Percentiles rank a stretch among this genome's conserved stretches.
Evolutionary conservation across 176 grass and related monocot species (phyloP).

Genomic region (Neostapfia colusana): DNA sequence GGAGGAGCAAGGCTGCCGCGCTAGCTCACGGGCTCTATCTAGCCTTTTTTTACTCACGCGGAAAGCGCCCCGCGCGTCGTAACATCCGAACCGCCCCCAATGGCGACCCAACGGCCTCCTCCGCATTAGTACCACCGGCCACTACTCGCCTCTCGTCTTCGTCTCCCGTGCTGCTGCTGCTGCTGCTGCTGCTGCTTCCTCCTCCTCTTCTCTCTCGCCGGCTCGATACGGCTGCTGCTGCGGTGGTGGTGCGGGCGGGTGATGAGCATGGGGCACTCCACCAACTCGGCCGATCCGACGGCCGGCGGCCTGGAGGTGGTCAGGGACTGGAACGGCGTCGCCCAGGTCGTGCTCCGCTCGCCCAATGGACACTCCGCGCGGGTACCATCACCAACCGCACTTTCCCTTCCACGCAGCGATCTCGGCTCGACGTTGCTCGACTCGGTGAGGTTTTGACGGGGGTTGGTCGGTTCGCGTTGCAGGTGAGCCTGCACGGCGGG

Average conservation of each 20-base stretch:
- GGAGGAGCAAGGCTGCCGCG: slow-evolving; percentile 23
- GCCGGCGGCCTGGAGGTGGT: slow-evolving; percentile 56
- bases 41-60: slow-evolving; percentile 48
- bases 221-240: no score
- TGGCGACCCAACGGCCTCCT: slow-evolving; percentile 30
- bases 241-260: neutral
- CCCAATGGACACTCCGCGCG: slow-evolving; percentile 66
- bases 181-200: neutral
- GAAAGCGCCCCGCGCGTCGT: slow-evolving; percentile 41
- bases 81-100: slow-evolving; percentile 47
- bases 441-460: slow-evolving; percentile 3
- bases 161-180: no score
- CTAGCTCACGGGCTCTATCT: slow-evolving; percentile 44
- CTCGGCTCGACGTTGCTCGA: slow-evolving; percentile 8
- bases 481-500: slow-evolving; percentile 94
- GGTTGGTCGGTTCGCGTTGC: neutral
- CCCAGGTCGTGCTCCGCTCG: slow-evolving; percentile 67
- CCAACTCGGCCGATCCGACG: slow-evolving; percentile 49
- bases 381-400: slow-evolving; percentile 29
- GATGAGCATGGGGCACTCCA: slow-evolving; percentile 54
- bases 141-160: neutral
- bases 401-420: neutral
- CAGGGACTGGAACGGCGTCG: slow-evolving; percentile 64
- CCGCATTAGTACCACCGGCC: neutral
- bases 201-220: neutral